phyloP scores from a whole-genome alignment of 306 rosid genomes.

The Gastrolobium villosum region DNA sequence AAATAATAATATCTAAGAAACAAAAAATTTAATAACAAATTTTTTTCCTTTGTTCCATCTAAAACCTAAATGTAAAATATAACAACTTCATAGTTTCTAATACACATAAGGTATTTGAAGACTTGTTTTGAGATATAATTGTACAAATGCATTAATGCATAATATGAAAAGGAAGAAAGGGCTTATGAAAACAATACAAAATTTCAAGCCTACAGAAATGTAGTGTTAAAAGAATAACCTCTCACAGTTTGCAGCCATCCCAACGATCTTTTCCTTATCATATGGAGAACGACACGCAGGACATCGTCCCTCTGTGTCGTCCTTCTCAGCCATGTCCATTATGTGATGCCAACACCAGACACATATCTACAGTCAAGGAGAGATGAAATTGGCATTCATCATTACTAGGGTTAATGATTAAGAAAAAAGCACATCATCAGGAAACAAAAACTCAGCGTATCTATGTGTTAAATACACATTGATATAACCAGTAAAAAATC shows the following conservation, averaged over 20 bases:
- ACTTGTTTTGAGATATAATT: not conserved
- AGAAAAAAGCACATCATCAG: not conserved
- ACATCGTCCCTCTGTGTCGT: conserved; percentile 92
- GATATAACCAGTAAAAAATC: conserved; percentile 21
- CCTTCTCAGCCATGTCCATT: conserved; percentile 97
- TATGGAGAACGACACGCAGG: conserved; percentile 96
- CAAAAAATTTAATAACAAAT: not conserved
- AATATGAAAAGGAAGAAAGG: conserved; percentile 18
- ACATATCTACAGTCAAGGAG: conserved; percentile 71
- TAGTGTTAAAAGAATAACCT: conserved; percentile 56
- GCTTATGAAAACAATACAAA: not conserved
- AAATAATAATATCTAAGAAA: not conserved
- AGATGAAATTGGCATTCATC: conserved; percentile 28
- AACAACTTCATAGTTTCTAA: not conserved
- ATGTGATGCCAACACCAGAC: conserved; percentile 99
- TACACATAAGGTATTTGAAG: conserved; percentile 12
- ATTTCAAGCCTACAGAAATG: conserved; percentile 39
- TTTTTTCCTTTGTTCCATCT: not conserved
- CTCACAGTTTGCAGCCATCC: conserved; percentile 93
- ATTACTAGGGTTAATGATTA: not conserved
- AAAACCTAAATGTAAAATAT: conserved; percentile 11
- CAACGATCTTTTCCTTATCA: conserved; percentile 97
- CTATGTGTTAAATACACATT: conserved; percentile 11
- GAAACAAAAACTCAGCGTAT: conserved; percentile 6
- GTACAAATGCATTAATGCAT: not conserved